These are phyloP conservation scores for Sarcocystis neurona DNA, from an alignment of 169 alveolate genomes.

Conservation along the genomic window DNA sequence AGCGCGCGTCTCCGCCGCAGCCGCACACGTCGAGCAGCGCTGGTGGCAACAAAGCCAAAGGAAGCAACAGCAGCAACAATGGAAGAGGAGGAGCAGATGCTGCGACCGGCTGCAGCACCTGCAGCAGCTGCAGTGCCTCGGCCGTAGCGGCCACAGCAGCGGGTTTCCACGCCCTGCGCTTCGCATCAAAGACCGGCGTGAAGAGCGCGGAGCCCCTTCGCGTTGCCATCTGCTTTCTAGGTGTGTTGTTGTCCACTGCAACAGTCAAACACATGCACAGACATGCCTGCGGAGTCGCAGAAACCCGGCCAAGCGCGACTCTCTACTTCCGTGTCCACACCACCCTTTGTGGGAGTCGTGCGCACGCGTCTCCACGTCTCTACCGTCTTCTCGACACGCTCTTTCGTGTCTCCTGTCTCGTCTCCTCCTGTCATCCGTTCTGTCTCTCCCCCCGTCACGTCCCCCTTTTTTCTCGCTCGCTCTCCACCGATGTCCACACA, in stretches of 20 bases:
- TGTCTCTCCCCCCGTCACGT: too few relatives aligned
- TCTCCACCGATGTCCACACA: too few relatives aligned
- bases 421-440: background rate
- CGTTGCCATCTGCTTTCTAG: constrained; percentile 5
- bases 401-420: background rate
- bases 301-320: background rate
- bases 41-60: too few relatives aligned
- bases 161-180: background rate
- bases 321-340: background rate
- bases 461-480: too few relatives aligned
- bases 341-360: background rate
- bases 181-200: too few relatives aligned
- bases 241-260: background rate
- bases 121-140: background rate
- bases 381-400: background rate
- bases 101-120: background rate
- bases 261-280: background rate
- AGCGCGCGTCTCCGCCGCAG: too few relatives aligned
- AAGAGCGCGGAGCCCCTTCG: constrained; percentile 15
- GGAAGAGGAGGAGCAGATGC: too few relatives aligned
- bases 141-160: background rate
- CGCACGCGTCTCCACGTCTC: background rate
- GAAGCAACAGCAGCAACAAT: too few relatives aligned
- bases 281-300: background rate
- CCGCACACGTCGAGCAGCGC: too few relatives aligned